Evolutionary conservation across 108 stramenopile genomes (phyloP).

Genomic region (Pseudonitzschia pungens): DNA sequence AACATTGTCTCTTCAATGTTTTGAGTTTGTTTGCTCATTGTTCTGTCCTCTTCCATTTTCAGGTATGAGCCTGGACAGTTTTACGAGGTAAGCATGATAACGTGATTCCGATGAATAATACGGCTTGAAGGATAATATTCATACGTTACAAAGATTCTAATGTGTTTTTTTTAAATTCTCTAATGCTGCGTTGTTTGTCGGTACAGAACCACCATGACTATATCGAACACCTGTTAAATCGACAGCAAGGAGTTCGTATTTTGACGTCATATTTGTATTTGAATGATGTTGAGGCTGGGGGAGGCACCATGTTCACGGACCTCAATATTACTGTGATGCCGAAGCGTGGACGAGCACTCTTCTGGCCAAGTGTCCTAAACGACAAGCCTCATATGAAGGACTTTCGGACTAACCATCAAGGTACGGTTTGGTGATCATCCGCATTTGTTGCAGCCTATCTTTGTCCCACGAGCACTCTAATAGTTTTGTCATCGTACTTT

Average conservation of each 20-base stretch:
- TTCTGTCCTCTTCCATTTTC: conserved; percentile 31
- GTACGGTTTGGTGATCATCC: conserved; percentile 65
- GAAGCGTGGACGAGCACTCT: conserved; percentile 73
- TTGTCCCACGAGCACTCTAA: not conserved
- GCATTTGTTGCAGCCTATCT: not conserved
- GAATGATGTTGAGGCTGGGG: conserved; percentile 87
- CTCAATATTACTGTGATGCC: conserved; percentile 71
- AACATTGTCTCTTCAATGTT: conserved; percentile 7
- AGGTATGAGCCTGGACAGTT: conserved; percentile 34
- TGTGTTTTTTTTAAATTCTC: conserved; percentile 36
- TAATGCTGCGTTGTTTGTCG: conserved; percentile 41
- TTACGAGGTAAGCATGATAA: conserved; percentile 22
- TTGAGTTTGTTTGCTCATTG: conserved; percentile 28
- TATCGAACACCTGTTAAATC: conserved; percentile 36
- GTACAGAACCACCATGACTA: conserved; percentile 61
- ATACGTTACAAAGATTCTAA: not conserved
- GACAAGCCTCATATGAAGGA: conserved; percentile 64
- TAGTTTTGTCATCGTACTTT: conserved; percentile 32
- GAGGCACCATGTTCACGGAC: conserved; percentile 81
- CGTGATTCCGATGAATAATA: too few species aligned
- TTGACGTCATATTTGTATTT: conserved; percentile 87
- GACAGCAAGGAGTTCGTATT: conserved; percentile 76
- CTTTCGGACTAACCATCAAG: conserved; percentile 78
- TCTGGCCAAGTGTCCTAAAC: conserved; percentile 87
- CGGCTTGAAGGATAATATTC: too few species aligned